Base-by-base conservation (phyloP, 768 basidiomycete genomes). In the Boletellus emodensis region DNA sequence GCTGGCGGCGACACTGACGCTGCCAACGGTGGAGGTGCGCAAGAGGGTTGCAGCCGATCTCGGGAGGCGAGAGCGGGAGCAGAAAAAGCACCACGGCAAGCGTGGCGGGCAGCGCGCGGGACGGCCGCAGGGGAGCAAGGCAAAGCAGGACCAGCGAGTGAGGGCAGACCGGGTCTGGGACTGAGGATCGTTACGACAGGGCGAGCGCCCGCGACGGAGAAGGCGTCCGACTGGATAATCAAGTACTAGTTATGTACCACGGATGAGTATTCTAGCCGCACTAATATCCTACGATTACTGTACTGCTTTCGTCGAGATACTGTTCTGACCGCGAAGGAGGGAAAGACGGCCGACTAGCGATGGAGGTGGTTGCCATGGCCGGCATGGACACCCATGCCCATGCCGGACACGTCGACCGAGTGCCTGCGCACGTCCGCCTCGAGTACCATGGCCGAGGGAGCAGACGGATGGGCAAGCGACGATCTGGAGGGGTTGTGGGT, bases 31-130 rank as follows among this genome's bases (percentile, higher is more conserved):
- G 3, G 76, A 76, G 14, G 71, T 92, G 42, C 79, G 78, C 53
- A 73, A 76, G 20, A 80, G 78, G 43, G 86, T 91, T 17, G 71
- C 81, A 4, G 70, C 75, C 11, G 83, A 91, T 57, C 69, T 90
- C 17, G 68, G 75, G 3, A 84, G 81, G 61, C 83, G 81, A 3
- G 75, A 79, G 17, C 79, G 79, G 51, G 78, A 87, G 58, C 78
- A 87, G 61, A 76, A 79, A 50, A 90, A 89, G 64, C 80, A 88
- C 63, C 92, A 94, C 71, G 82, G 87, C 1, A 89, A 85, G 67
- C 80, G 83, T 54, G 76, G 75, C 3, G 77, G 80, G 47, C 20
- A 3, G 20, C 75, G 81, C 48, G 80, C 76, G 26, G 87, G 87
- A 22, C 74, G 89, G 35, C 73, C 82, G 20, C 82, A 84, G 56